These are phyloP conservation scores for Volvox reticuliferus DNA, from an alignment of 139 green algal species.

Conservation along the genomic window DNA sequence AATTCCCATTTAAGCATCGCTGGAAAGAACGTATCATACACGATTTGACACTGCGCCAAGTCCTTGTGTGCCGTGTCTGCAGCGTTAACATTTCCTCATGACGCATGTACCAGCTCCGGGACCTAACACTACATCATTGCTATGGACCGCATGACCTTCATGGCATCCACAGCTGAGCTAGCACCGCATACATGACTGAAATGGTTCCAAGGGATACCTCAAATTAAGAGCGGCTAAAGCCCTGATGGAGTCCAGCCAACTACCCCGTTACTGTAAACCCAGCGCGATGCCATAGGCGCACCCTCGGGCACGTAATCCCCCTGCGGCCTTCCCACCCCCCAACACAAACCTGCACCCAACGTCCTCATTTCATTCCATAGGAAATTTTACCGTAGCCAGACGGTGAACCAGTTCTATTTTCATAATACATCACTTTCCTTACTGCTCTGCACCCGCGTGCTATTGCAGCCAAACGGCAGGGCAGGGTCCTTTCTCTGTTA, in stretches of 20 bases:
- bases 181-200: not conserved
- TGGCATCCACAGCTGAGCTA: not conserved
- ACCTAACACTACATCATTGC: too few species aligned
- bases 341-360: not conserved
- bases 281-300: not conserved
- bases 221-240: not conserved
- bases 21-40: too few species aligned
- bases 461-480: too few species aligned
- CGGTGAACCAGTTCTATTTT: not conserved
- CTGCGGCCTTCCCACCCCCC: not conserved
- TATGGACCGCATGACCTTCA: too few species aligned
- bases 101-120: too few species aligned
- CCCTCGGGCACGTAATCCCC: too few species aligned
- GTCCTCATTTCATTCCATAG: not conserved
- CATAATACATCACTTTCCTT: not conserved
- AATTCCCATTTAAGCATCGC: too few species aligned
- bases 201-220: not conserved
- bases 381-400: not conserved
- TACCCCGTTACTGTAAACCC: not conserved
- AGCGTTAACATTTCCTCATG: too few species aligned
- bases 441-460: not conserved
- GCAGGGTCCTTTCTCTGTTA: not conserved
- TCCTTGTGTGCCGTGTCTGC: too few species aligned
- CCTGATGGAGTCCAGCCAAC: not conserved
- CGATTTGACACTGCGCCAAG: too few species aligned